phyloP scores from a whole-genome alignment of 177 flowering plant species.

The Vitis hybrid region DNA sequence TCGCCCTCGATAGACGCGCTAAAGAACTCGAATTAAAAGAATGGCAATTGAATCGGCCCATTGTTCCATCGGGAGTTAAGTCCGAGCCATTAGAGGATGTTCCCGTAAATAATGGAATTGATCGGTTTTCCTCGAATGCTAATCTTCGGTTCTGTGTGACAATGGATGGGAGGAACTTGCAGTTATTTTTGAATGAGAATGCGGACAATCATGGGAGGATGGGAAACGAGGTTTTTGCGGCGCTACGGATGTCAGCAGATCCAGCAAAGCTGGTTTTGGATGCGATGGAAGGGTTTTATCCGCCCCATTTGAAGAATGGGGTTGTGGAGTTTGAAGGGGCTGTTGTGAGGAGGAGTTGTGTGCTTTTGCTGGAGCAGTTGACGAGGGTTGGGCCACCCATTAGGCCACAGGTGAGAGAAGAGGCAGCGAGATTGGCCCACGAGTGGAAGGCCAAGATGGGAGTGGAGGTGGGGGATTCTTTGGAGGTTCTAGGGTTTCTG shows the following conservation, averaged over 20 bases:
- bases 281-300: slow-evolving; percentile 5
- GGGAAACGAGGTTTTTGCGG: slow-evolving; percentile 9
- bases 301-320: not conserved
- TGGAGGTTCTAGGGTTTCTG: slow-evolving; percentile 16
- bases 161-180: slow-evolving; percentile 17
- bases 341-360: slow-evolving; percentile 15
- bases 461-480: not conserved
- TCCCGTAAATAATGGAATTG: too few species aligned
- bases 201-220: not conserved
- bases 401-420: slow-evolving; percentile 12
- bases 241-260: slow-evolving; percentile 7
- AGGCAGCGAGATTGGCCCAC: slow-evolving; percentile 15
- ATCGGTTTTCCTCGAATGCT: not conserved
- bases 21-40: slow-evolving; percentile 4
- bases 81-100: too few species aligned
- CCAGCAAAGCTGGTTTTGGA: slow-evolving; percentile 17
- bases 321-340: not conserved
- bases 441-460: slow-evolving; percentile 15
- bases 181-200: slow-evolving; percentile 6
- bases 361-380: slow-evolving; percentile 26
- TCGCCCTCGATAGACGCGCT: not conserved
- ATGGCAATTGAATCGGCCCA: not conserved
- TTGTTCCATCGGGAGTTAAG: too few species aligned
- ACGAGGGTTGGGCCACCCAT: slow-evolving; percentile 8
- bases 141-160: slow-evolving; percentile 6